Evolutionary conservation across 768 basidiomycete species (phyloP).

Genomic region (Leccinum pellstonianum): DNA sequence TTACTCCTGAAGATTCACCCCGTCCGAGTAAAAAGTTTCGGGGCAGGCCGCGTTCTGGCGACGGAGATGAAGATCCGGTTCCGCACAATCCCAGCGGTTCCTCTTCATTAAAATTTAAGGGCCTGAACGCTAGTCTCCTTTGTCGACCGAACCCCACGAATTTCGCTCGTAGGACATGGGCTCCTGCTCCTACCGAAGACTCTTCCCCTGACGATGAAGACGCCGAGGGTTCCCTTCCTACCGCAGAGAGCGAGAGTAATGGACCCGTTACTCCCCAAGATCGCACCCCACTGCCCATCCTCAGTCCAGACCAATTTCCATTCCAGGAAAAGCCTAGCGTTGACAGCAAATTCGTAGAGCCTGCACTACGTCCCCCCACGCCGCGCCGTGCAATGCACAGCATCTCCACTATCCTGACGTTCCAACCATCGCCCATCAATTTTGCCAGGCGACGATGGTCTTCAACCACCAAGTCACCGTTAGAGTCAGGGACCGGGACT

Average conservation of each 20-base stretch:
- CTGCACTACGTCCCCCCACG: conserved; percentile 22
- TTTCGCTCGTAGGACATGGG: conserved; percentile 60
- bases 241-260: conserved; percentile 46
- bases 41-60: conserved; percentile 16
- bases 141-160: conserved; percentile 61
- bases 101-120: conserved; percentile 29
- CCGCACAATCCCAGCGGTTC: conserved; percentile 28
- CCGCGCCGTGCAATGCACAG: conserved; percentile 21
- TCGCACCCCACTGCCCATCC: conserved; percentile 41
- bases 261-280: conserved; percentile 62
- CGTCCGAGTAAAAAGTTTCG: conserved; percentile 30
- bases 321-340: conserved; percentile 19
- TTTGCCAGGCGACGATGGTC: conserved; percentile 65
- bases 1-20: conserved; percentile 23
- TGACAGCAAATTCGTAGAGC: conserved; percentile 23
- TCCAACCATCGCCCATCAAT: conserved; percentile 62
- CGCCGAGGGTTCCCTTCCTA: conserved; percentile 32
- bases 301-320: conserved; percentile 31
- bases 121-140: conserved; percentile 46
- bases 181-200: conserved; percentile 38
- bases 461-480: conserved; percentile 37
- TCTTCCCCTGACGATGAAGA: conserved; percentile 35
- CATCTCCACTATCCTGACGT: conserved; percentile 45
- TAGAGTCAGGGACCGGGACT: conserved; percentile 34
- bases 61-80: conserved; percentile 29